Evolutionary conservation across 2,329 filamentous ascomycete species (phyloP), one percentile per base, ranked within the genome.

Genomic region (Colletotrichum simmondsii): DNA sequence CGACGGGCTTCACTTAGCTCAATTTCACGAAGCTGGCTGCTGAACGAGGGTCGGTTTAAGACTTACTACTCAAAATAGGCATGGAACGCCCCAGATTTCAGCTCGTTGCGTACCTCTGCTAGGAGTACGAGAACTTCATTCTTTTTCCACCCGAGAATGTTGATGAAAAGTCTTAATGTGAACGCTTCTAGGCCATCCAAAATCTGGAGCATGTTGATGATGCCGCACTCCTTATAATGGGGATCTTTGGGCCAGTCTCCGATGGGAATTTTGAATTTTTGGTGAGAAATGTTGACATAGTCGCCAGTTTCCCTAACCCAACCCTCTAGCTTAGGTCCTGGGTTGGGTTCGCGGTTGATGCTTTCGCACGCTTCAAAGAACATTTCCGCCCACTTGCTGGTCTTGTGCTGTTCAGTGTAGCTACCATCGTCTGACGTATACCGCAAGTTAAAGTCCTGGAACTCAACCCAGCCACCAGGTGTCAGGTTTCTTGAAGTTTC

Each of bases 211-310:
- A 76, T 52, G 46, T 74, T 76, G 59, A 53, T 67, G 12, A 60
- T 32, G 35, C 76, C 75, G 12, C 78, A 57, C 30, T 79, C 75
- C 42, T 79, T 78, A 46, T 62, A 71, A 19, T 76, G 72, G 10
- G 75, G 74, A 14, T 79, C 78, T 6, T 74, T 74, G 0, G 77
- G 68, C 79, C 77, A 87, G 6, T 76, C 75, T 0, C 82, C 83
- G 4, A 84, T 75, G 0, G 84, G 83, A 32, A 81, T 77, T 67
- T 81, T 83, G 69, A 80, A 81, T 0, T 75, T 37, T 2, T 76
- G 74, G 65, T 83, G 79, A 0, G 75, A 77, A 8, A 84, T 71
- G n/a, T 80, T 74, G 0, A 72, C 59, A 65, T 86, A 87, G 0
- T 84, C 85, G 2, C 79, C 78, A 16, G 60, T 12, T 1, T 81